Evolutionary conservation across 2,329 filamentous ascomycete species (phyloP).

Genomic region (Fusarium lyarnte): DNA sequence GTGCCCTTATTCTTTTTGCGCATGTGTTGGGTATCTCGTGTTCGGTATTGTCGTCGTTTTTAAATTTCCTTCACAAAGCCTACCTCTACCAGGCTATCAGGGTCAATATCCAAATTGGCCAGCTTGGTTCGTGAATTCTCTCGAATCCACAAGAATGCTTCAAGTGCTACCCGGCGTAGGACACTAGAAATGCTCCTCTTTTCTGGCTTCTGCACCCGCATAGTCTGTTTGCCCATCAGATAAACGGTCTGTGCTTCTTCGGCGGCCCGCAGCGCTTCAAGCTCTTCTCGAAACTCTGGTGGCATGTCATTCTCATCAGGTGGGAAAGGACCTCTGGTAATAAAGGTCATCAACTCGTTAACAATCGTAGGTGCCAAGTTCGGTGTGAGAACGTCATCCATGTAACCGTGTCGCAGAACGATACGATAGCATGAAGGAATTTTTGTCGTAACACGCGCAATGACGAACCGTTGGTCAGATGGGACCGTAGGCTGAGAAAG

Average conservation of each 20-base stretch:
- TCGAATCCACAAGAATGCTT: conserved; percentile 69
- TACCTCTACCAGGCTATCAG: conserved; percentile 72
- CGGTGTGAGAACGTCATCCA: conserved; percentile 74
- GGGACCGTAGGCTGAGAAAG: conserved; percentile 67
- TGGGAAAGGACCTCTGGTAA: conserved; percentile 50
- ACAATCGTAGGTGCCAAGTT: conserved; percentile 67
- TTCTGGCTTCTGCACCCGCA: conserved; percentile 55
- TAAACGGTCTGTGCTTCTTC: conserved; percentile 62
- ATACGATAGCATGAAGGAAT: conserved; percentile 74
- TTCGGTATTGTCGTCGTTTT: conserved; percentile 5
- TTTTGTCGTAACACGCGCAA: conserved; percentile 51
- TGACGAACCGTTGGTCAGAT: conserved; percentile 57
- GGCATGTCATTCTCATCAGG: conserved; percentile 40
- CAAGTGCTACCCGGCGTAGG: conserved; percentile 58
- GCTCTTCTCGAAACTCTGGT: conserved; percentile 48
- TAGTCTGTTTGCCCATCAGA: conserved; percentile 70
- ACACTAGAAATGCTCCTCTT: conserved; percentile 49
- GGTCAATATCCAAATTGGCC: conserved; percentile 61
- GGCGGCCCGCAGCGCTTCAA: conserved; percentile 56
- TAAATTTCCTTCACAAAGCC: conserved; percentile 75
- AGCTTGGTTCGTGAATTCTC: conserved; percentile 75
- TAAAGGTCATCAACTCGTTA: conserved; percentile 66
- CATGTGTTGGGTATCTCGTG: conserved; percentile 17
- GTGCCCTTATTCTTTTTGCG: neutral
- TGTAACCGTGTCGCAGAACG: conserved; percentile 76